Conservation (phyloP, 2,329 filamentous ascomycete species). For the Arthrobotrys entomopaga region DNA sequence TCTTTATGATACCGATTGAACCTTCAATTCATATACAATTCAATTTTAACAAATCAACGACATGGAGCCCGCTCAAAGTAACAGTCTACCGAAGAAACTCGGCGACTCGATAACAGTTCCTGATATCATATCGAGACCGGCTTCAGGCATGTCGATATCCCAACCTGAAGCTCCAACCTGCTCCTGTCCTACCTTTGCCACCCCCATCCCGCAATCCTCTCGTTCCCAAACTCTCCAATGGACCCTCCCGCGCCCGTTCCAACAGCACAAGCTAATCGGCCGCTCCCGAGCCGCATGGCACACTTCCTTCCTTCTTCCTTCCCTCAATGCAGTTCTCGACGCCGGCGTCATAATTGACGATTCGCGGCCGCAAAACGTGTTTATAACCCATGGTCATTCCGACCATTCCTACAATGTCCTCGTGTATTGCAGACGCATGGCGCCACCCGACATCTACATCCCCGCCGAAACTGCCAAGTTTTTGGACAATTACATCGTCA, state of each 20-base stretch:
- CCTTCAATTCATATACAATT: too few relatives aligned
- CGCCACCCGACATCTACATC: constrained; percentile 65
- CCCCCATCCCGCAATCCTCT: constrained; percentile 37
- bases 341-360: constrained; percentile 66
- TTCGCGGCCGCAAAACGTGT: constrained; percentile 65
- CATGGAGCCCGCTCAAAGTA: too few relatives aligned
- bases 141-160: not conserved
- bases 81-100: too few relatives aligned
- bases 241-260: constrained; percentile 45
- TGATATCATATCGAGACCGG: not conserved
- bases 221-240: constrained; percentile 49
- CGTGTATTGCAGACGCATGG: constrained; percentile 64
- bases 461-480: constrained; percentile 55
- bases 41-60: too few relatives aligned
- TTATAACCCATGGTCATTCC: constrained; percentile 66
- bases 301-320: constrained; percentile 67
- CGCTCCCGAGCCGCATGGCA: constrained; percentile 67
- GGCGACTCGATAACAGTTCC: too few relatives aligned
- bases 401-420: constrained; percentile 65
- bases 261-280: constrained; percentile 62
- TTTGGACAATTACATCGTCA: constrained; percentile 63
- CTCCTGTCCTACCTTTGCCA: constrained; percentile 39
- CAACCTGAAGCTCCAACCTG: constrained; percentile 10
- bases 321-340: constrained; percentile 67
- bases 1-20: too few relatives aligned